phyloP scores from a whole-genome alignment of 2,329 filamentous ascomycete genomes.

The Byssochlamys sp. region DNA sequence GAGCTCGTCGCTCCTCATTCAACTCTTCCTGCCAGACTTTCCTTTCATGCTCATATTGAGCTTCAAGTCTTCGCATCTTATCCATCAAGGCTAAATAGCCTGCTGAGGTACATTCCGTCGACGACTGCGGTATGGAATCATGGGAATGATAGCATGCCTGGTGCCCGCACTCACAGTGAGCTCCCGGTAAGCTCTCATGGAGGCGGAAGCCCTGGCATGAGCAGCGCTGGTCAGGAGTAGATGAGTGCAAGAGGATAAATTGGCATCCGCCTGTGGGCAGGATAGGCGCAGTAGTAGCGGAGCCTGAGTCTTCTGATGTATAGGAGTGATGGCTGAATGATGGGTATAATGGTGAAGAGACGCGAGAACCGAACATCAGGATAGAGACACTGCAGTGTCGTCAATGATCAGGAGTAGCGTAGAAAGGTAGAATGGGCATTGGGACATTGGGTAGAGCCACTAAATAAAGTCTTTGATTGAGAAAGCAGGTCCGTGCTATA shows the following conservation, averaged over 20 bases:
- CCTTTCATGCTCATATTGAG: slow-evolving; percentile 15
- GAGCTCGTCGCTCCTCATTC: slow-evolving; percentile 14
- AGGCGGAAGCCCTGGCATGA: slow-evolving; percentile 35
- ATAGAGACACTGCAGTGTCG: slow-evolving; percentile 1
- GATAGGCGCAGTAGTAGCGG: slow-evolving; percentile 10
- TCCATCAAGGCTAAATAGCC: slow-evolving; percentile 11
- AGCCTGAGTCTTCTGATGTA: slow-evolving; percentile 10
- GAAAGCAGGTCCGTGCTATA: background rate
- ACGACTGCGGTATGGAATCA: slow-evolving; percentile 1
- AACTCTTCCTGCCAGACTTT: slow-evolving; percentile 12
- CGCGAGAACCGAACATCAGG: slow-evolving; percentile 16
- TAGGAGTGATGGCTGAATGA: slow-evolving; percentile 9
- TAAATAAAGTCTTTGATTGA: background rate
- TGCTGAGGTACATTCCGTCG: slow-evolving; percentile 3
- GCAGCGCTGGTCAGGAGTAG: slow-evolving; percentile 27
- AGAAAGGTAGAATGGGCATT: background rate
- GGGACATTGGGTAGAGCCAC: slow-evolving; percentile 1
- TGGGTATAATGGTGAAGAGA: slow-evolving; percentile 10
- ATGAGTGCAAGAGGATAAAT: slow-evolving; percentile 18
- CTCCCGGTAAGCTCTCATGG: slow-evolving; percentile 25
- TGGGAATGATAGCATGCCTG: slow-evolving; percentile 37
- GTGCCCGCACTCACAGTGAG: slow-evolving; percentile 39
- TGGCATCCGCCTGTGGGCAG: slow-evolving; percentile 22
- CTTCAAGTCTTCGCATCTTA: slow-evolving; percentile 15
- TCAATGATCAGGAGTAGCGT: slow-evolving; percentile 2